Evolutionary conservation across 2,329 filamentous ascomycete species (phyloP).

Genomic region (Xylaria sp.): DNA sequence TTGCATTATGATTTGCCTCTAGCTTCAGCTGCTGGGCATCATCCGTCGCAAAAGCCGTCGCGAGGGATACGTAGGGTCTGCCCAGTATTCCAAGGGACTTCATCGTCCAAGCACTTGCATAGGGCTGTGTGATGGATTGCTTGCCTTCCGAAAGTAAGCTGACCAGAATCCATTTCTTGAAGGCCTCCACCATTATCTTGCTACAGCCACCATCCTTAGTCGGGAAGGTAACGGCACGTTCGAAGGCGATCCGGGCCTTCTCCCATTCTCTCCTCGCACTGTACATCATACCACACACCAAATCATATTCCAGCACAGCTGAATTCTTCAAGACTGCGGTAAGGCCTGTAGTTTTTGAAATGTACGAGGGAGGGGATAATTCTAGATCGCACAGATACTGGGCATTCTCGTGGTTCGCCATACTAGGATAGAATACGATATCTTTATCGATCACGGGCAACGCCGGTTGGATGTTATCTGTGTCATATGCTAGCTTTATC

Average conservation of each 20-base stretch:
- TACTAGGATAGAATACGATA: constrained; percentile 72
- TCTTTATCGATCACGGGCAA: constrained; percentile 71
- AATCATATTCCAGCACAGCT: constrained; percentile 73
- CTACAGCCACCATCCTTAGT: constrained; percentile 70
- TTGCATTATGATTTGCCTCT: constrained; percentile 67
- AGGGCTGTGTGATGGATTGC: constrained; percentile 63
- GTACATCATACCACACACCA: constrained; percentile 72
- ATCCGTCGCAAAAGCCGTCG: constrained; percentile 70
- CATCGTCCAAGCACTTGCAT: constrained; percentile 57
- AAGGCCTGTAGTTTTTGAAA: constrained; percentile 68
- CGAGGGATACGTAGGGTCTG: constrained; percentile 77
- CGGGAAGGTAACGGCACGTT: constrained; percentile 74
- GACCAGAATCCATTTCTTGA: constrained; percentile 90
- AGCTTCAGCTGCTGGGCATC: constrained; percentile 67
- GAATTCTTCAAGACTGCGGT: constrained; percentile 62
- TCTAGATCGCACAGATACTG: constrained; percentile 58
- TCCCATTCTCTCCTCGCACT: constrained; percentile 70
- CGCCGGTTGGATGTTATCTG: constrained; percentile 63
- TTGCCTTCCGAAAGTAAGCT: constrained; percentile 76
- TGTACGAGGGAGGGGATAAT: constrained; percentile 63
- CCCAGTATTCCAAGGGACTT: constrained; percentile 64
- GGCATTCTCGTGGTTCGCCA: constrained; percentile 50
- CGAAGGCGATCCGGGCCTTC: constrained; percentile 69
- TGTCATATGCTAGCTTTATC: constrained; percentile 67
- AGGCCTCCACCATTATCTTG: constrained; percentile 85